Percentiles rank a stretch among this genome's conserved stretches.
phyloP scores from a whole-genome alignment of 371 early-diverging fungal genomes.

The Enterocytospora artemiae region DNA sequence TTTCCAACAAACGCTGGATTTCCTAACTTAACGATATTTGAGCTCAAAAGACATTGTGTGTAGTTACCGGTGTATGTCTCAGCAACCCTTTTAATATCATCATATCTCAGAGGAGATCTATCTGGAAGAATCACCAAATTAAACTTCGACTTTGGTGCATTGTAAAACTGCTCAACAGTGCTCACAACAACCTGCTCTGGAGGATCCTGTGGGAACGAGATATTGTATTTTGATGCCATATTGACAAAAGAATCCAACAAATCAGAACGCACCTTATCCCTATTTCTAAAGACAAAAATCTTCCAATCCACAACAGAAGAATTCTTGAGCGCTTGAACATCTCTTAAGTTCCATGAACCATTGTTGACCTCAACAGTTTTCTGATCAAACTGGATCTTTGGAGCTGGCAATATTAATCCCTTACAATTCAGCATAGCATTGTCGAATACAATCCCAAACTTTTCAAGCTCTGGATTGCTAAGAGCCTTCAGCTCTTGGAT shows the following conservation, averaged over 20 bases:
- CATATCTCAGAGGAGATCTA: constrained; percentile 60
- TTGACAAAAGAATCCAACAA: not conserved
- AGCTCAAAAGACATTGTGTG: constrained; percentile 76
- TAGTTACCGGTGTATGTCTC: constrained; percentile 73
- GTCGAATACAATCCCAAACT: constrained; percentile 33
- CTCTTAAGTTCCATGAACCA: constrained; percentile 43
- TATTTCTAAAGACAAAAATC: constrained; percentile 11
- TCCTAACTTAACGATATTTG: constrained; percentile 63
- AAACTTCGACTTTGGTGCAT: constrained; percentile 6
- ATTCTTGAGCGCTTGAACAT: constrained; percentile 22
- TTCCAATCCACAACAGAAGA: constrained; percentile 25
- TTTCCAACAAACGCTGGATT: constrained; percentile 66
- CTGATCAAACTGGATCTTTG: constrained; percentile 19
- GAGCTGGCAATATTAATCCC: constrained; percentile 30
- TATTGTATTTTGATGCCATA: constrained; percentile 14
- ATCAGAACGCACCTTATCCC: not conserved
- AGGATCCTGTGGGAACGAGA: not conserved
- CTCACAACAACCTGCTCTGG: not conserved
- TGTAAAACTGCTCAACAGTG: constrained; percentile 8
- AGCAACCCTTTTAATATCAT: constrained; percentile 77
- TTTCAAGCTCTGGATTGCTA: constrained; percentile 8
- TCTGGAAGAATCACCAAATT: constrained; percentile 32
- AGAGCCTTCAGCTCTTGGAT: constrained; percentile 14
- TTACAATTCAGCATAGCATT: constrained; percentile 20
- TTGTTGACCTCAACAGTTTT: constrained; percentile 1